Evolutionary conservation across 83 land plant genomes (phyloP).

Genomic region (Picea abies): DNA sequence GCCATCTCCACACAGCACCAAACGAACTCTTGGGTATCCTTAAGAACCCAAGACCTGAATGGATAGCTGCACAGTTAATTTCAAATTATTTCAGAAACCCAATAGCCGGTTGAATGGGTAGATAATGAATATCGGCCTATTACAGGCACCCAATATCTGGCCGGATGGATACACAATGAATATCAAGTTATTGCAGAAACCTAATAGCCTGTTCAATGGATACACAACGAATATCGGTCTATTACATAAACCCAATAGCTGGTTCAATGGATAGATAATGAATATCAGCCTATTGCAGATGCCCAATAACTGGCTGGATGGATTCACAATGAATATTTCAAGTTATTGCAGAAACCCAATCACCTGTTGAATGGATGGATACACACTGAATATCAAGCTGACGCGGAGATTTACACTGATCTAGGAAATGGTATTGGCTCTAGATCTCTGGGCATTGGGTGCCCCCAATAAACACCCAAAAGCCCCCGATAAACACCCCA

Average conservation of each 20-base stretch:
- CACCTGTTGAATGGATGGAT: neutral
- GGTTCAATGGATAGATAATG: neutral
- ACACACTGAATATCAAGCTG: neutral
- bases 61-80: neutral
- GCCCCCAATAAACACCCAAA: neutral
- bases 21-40: constrained; percentile 14
- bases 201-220: neutral
- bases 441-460: neutral
- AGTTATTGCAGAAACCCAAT: neutral
- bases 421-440: neutral
- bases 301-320: neutral
- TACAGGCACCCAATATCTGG: neutral
- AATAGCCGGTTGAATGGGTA: neutral
- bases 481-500: neutral
- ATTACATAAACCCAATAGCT: neutral
- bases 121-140: neutral
- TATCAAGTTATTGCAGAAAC: neutral
- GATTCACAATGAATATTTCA: neutral
- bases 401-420: neutral
- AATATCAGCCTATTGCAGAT: neutral
- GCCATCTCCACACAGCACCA: constrained; percentile 35
- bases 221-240: neutral
- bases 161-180: neutral
- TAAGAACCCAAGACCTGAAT: neutral
- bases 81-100: neutral